Evolutionary conservation across 208 protist genomes (phyloP).

Genomic region (Leishmania gerbilli): DNA sequence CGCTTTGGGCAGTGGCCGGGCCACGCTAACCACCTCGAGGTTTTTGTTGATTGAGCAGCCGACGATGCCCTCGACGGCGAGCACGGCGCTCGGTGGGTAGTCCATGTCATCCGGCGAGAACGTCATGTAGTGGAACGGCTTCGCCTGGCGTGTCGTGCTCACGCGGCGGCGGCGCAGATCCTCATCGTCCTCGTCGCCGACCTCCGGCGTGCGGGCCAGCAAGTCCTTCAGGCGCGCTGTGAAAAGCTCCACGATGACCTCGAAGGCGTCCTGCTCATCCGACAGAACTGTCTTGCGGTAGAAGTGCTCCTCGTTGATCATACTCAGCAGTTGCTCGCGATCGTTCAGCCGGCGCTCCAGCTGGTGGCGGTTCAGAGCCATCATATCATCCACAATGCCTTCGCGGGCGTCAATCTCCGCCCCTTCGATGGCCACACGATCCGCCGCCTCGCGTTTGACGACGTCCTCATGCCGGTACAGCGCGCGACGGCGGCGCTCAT

Average conservation of each 20-base stretch:
- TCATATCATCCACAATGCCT: constrained; percentile 51
- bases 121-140: constrained; percentile 90
- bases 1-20: constrained; percentile 64
- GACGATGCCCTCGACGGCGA: constrained; percentile 82
- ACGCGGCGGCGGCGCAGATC: constrained; percentile 50
- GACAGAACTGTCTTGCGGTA: constrained; percentile 58
- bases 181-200: constrained; percentile 29
- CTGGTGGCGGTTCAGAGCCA: constrained; percentile 53
- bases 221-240: constrained; percentile 49
- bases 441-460: constrained; percentile 41
- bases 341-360: constrained; percentile 65
- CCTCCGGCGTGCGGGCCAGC: constrained; percentile 29
- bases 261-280: constrained; percentile 78
- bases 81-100: constrained; percentile 66
- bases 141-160: constrained; percentile 54
- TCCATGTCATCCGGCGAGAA: constrained; percentile 88
- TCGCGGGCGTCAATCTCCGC: constrained; percentile 54
- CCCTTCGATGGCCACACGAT: constrained; percentile 50
- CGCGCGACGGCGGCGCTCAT: constrained; percentile 54
- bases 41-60: constrained; percentile 89
- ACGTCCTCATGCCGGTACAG: constrained; percentile 61
- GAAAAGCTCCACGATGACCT: constrained; percentile 67
- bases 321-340: constrained; percentile 42
- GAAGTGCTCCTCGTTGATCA: constrained; percentile 69
- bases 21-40: constrained; percentile 82